These are phyloP conservation scores for Syzygium oleosum DNA, from an alignment of 345 rosid genomes.

Conservation along the genomic window DNA sequence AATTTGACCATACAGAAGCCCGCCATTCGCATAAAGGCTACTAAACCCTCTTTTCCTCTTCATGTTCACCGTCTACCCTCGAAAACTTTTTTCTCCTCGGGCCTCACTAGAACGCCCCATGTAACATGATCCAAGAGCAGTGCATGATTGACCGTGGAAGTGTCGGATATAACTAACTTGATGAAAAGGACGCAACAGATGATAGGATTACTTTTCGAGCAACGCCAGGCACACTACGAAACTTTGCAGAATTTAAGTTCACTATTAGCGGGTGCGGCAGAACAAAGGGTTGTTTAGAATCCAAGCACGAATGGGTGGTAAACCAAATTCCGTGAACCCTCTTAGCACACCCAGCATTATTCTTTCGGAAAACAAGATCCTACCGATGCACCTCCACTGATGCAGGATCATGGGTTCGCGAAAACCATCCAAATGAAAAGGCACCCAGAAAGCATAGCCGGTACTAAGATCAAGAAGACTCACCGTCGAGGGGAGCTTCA, in stretches of 20 bases:
- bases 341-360: not conserved
- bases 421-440: not conserved
- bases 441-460: not conserved
- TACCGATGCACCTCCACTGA: not conserved
- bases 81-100: not conserved
- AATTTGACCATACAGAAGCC: not conserved
- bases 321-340: not conserved
- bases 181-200: not conserved
- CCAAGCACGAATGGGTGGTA: not conserved
- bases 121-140: not conserved
- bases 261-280: not conserved
- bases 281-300: not conserved
- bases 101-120: not conserved
- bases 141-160: not conserved
- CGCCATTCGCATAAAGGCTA: not conserved
- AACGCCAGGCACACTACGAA: not conserved
- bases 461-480: not conserved
- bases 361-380: not conserved
- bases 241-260: not conserved
- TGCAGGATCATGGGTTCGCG: not conserved
- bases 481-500: not conserved
- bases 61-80: not conserved
- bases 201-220: not conserved
- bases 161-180: not conserved
- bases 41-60: not conserved